These are phyloP conservation scores for Rusavskia elegans DNA, from an alignment of 495 filamentous ascomycete genomes.

Conservation along the genomic window DNA sequence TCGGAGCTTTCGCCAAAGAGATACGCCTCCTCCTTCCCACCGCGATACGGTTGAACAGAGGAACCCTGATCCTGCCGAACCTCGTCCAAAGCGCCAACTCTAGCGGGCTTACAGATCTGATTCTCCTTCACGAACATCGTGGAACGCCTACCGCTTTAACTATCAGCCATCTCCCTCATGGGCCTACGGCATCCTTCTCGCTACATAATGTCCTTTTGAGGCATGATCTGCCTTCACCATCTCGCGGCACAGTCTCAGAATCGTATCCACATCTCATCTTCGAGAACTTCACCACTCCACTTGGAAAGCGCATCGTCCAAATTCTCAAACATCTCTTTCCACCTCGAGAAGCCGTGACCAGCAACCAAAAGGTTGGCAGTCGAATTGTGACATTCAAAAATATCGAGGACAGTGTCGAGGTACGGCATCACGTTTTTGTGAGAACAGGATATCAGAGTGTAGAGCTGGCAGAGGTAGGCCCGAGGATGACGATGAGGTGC, in stretches of 20 bases:
- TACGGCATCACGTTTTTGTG: conserved; percentile 70
- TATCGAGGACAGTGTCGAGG: conserved; percentile 84
- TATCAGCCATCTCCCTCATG: conserved; percentile 81
- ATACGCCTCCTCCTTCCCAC: conserved; percentile 84
- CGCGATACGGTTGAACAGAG: conserved; percentile 77
- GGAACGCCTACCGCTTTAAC: conserved; percentile 86
- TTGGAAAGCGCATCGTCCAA: conserved; percentile 77
- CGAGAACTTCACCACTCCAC: conserved; percentile 70
- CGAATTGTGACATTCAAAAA: conserved; percentile 89
- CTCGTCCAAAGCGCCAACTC: conserved; percentile 66
- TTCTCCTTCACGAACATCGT: conserved; percentile 86
- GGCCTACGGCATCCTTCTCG: conserved; percentile 79
- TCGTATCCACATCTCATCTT: conserved; percentile 92
- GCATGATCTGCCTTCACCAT: conserved; percentile 77
- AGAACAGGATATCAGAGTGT: conserved; percentile 75
- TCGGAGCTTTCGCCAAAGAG: conserved; percentile 89
- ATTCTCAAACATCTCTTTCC: conserved; percentile 93
- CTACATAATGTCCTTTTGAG: conserved; percentile 90
- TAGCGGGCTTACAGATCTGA: conserved; percentile 64
- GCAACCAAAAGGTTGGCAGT: conserved; percentile 58
- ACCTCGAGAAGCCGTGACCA: conserved; percentile 56
- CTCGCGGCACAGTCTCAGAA: conserved; percentile 82
- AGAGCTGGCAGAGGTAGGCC: conserved; percentile 87
- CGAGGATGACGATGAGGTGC: conserved; percentile 87
- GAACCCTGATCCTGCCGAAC: conserved; percentile 73